A percentile compares a stretch with the other conserved stretches of the same genome.
phyloP scores from a whole-genome alignment of 2,329 filamentous ascomycete genomes.

The Nannizziopsis arthrosporioides region DNA sequence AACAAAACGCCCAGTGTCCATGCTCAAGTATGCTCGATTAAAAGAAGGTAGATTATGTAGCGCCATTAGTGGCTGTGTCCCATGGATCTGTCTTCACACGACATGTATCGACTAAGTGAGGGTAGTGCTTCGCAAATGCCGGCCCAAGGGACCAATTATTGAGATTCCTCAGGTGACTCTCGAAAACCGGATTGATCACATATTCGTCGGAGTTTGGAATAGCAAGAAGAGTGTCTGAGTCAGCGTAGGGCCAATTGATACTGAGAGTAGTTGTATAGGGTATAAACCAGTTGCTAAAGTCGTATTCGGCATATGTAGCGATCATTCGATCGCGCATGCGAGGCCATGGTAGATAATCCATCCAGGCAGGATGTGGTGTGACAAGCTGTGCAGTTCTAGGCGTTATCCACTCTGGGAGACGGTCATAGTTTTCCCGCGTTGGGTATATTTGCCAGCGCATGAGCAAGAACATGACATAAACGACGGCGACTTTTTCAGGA shows the following conservation, averaged over 20 bases:
- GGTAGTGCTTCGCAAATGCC: constrained; percentile 55
- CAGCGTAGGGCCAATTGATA: constrained; percentile 75
- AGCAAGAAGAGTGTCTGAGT: constrained; percentile 55
- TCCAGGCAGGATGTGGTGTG: constrained; percentile 63
- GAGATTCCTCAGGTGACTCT: constrained; percentile 61
- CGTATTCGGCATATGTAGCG: constrained; percentile 43
- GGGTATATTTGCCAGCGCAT: constrained; percentile 79
- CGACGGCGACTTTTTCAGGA: constrained; percentile 68
- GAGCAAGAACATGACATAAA: constrained; percentile 77
- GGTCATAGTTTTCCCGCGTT: constrained; percentile 65
- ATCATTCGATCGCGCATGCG: constrained; percentile 59
- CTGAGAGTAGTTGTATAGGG: constrained; percentile 65
- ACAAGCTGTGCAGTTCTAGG: constrained; percentile 57
- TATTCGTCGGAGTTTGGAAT: constrained; percentile 47
- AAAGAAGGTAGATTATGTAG: background rate
- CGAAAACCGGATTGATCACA: constrained; percentile 76
- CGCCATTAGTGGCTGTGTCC: constrained; percentile 3
- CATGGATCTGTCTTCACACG: constrained; percentile 22
- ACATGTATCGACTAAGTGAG: constrained; percentile 39
- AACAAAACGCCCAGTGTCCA: background rate
- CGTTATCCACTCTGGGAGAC: constrained; percentile 60
- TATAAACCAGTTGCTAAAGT: constrained; percentile 73
- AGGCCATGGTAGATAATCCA: constrained; percentile 72
- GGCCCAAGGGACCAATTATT: constrained; percentile 73
- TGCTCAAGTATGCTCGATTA: constrained; percentile 1